These are phyloP conservation scores for Piper betle DNA, from an alignment of 164 flowering plant species.

Conservation along the genomic window DNA sequence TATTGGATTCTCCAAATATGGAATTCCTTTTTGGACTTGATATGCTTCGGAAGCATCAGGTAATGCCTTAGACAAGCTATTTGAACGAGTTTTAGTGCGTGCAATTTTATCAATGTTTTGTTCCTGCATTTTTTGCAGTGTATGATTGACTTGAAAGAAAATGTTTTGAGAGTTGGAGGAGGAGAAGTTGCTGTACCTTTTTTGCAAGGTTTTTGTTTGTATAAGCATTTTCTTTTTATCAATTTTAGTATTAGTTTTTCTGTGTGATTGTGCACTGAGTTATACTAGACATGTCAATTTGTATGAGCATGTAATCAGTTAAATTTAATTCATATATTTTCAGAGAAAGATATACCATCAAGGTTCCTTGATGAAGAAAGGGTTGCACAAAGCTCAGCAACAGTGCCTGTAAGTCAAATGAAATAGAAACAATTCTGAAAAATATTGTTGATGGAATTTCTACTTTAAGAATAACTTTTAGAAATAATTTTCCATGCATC, in stretches of 20 bases:
- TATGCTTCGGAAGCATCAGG: conserved; percentile 99
- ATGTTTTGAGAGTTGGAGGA: conserved; percentile 92
- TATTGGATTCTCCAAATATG: conserved; percentile 88
- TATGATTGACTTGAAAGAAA: conserved; percentile 85
- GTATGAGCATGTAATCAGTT: background rate
- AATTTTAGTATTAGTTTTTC: too few species aligned
- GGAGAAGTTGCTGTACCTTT: conserved; percentile 98
- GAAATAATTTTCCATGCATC: conserved; percentile 1
- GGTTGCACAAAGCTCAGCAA: conserved; percentile 46
- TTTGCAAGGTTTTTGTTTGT: conserved; percentile 51
- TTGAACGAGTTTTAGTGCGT: background rate
- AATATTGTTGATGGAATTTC: background rate
- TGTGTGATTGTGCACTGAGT: too few species aligned
- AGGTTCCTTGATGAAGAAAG: conserved; percentile 62
- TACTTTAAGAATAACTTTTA: background rate
- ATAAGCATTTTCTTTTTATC: background rate
- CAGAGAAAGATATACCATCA: conserved; percentile 93
- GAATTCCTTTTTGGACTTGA: conserved; percentile 97
- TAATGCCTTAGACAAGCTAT: conserved; percentile 11
- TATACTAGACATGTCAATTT: too few species aligned
- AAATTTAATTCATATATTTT: background rate
- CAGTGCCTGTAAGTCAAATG: conserved; percentile 36
- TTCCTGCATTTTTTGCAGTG: conserved; percentile 42
- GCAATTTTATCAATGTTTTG: background rate
- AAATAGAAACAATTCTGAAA: background rate